Conservation (phyloP, 306 rosid species). For the Dryas alaskensis region DNA sequence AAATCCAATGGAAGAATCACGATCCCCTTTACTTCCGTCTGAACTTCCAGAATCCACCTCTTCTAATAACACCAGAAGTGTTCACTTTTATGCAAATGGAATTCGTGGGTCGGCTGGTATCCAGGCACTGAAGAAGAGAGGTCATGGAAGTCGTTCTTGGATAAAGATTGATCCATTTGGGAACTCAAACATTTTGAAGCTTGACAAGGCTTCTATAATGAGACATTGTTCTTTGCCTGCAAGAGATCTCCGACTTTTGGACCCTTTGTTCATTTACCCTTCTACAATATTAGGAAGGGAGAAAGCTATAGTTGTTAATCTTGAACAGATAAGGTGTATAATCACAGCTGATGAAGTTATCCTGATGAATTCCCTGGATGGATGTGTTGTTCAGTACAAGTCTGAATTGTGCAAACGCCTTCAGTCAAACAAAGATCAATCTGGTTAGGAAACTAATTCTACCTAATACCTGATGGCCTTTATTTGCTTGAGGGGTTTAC, state of each 20-base stretch:
- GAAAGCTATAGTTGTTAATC: conserved; percentile 89
- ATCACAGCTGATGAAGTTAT: conserved; percentile 90
- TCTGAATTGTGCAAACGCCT: conserved; percentile 75
- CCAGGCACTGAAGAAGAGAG: conserved; percentile 73
- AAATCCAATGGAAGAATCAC: conserved; percentile 50
- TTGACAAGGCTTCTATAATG: conserved; percentile 94
- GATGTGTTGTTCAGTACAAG: conserved; percentile 69
- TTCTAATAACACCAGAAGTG: conserved; percentile 29
- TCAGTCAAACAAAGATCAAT: conserved; percentile 50
- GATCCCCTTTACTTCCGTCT: conserved; percentile 29
- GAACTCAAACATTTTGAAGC: conserved; percentile 54
- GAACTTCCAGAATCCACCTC: conserved; percentile 32
- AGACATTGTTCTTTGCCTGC: conserved; percentile 84
- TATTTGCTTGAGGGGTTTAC: not conserved
- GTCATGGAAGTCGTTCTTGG: conserved; percentile 97
- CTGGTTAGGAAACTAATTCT: conserved; percentile 44
- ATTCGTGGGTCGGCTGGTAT: conserved; percentile 43
- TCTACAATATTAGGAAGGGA: conserved; percentile 84
- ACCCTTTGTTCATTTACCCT: conserved; percentile 89
- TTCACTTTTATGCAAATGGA: conserved; percentile 29
- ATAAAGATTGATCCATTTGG: conserved; percentile 71
- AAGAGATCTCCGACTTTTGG: conserved; percentile 89
- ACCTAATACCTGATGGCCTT: not conserved
- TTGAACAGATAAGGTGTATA: conserved; percentile 91
- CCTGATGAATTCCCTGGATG: conserved; percentile 87